Base-by-base conservation (phyloP, 371 early-diverging fungal species). In the Circinella minor region DNA sequence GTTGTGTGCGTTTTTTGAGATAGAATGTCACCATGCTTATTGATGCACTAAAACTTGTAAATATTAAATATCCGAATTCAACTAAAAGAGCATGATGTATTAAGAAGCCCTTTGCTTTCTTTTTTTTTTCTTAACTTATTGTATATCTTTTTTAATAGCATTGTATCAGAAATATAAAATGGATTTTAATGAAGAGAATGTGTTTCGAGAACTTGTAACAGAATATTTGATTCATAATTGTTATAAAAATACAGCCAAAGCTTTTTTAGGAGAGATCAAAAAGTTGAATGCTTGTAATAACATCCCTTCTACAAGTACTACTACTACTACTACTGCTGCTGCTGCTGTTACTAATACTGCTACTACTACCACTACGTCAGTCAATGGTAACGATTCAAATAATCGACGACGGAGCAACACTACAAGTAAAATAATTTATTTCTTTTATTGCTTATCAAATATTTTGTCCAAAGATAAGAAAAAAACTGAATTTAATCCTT, bases 231-330 rank as follows among this genome's bases (percentile, higher is more conserved):
- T 89, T 17, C 87, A 89, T 72, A 80, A 86, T 48, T 88, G 88
- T 68, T 89, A 83, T 73, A 86, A 86, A 37, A 86, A 89, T 65
- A 88, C 89, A 1, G 89, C 89, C 36, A 86, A 82, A 59, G 87
- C 88, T 9, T 81, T 89, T 63, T 67, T 86, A 55, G 80, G 76
- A 65, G 88, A 89, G 47, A 78, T 74, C 18, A 76, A 62, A 27
- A 76, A 73, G 72, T 69, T 75, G 15, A 68, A 73, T 17, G 39
- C 70, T 17, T 71, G 70, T 65, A 36, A 36, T 36, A 48, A 67
- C 60, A 66, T 49, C 55, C 38, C 27, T 54, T 39, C 39, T 9
- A 6, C 39, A 39, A 39, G 39, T 39, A 1, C 9, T 43, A 3
- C 2, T 43, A 3, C 43, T 43, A 3, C 2, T 43, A 2, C 27